Conservation (phyloP, 805 yeast genomes). For the Myxozyma neotropica region DNA sequence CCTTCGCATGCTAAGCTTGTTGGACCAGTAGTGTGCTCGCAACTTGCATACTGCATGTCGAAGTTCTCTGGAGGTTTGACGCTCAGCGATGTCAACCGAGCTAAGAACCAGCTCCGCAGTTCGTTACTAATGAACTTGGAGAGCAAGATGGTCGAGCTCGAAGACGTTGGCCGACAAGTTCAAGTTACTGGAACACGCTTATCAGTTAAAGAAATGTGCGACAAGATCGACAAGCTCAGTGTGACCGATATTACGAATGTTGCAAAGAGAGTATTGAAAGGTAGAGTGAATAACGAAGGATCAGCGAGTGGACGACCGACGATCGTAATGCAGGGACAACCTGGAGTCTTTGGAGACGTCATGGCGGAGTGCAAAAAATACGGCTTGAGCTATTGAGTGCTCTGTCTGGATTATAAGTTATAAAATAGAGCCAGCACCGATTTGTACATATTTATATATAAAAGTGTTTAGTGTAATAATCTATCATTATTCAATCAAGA, state of each 20-base stretch:
- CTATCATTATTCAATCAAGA: too few relatives aligned
- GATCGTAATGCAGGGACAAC: constrained; percentile 83
- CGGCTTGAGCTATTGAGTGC: constrained; percentile 61
- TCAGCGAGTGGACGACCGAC: constrained; percentile 72
- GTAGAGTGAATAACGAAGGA: constrained; percentile 53
- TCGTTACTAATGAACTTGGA: constrained; percentile 91
- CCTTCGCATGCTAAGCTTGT: constrained; percentile 85
- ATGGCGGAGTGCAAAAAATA: constrained; percentile 62
- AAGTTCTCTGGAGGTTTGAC: constrained; percentile 51
- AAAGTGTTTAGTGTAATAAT: too few relatives aligned
- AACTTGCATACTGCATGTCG: constrained; percentile 48
- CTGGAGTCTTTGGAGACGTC: constrained; percentile 85
- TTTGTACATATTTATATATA: neutral
- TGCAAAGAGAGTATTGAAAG: constrained; percentile 74
- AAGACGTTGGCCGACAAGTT: constrained; percentile 93
- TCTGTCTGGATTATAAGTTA: too few relatives aligned
- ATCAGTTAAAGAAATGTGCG: constrained; percentile 78
- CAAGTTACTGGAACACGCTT: constrained; percentile 71
- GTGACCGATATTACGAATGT: constrained; percentile 69
- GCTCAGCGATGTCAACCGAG: constrained; percentile 76
- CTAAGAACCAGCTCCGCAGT: constrained; percentile 87
- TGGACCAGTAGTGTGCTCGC: constrained; percentile 75
- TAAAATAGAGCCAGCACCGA: neutral
- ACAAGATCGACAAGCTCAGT: constrained; percentile 67
- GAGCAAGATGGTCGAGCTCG: constrained; percentile 88